Percentiles rank a stretch among this genome's conserved stretches.
phyloP scores from a whole-genome alignment of 176 grass and related monocot species.

The Thalia dealbata region DNA sequence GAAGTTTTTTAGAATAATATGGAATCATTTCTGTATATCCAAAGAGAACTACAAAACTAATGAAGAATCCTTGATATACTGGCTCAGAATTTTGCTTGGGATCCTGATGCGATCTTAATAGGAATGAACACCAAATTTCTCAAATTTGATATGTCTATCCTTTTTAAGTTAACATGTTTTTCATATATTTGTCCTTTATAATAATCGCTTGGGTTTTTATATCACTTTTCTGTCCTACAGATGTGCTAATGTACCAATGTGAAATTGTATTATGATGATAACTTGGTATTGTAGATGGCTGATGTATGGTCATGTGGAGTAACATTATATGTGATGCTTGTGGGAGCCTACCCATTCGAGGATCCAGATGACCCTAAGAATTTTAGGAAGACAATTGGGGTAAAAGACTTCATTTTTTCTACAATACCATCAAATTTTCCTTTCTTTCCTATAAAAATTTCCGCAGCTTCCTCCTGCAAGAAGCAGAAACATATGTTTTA shows the following conservation, averaged over 20 bases:
- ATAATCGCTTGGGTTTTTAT: not conserved
- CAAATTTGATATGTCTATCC: too few species aligned
- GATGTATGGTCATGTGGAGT: constrained; percentile 79
- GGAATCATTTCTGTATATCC: too few species aligned
- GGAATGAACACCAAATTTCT: too few species aligned
- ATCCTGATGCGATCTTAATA: too few species aligned
- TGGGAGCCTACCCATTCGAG: constrained; percentile 76
- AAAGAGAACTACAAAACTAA: too few species aligned
- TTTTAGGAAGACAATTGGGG: constrained; percentile 68
- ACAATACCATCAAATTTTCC: not conserved
- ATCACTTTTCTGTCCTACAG: not conserved
- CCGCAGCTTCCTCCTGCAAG: not conserved
- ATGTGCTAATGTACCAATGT: not conserved
- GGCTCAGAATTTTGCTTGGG: too few species aligned
- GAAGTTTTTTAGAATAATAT: too few species aligned
- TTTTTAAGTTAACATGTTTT: too few species aligned
- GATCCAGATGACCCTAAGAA: constrained; percentile 63
- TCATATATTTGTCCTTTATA: not conserved
- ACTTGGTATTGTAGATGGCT: constrained; percentile 42
- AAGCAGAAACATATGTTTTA: not conserved
- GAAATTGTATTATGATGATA: not conserved
- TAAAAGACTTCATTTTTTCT: constrained; percentile 4
- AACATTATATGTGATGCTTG: constrained; percentile 69
- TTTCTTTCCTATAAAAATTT: not conserved
- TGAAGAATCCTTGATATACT: too few species aligned